These are phyloP conservation scores for Rhododendron henanense DNA, from an alignment of 148 eudicot species.

Conservation along the genomic window DNA sequence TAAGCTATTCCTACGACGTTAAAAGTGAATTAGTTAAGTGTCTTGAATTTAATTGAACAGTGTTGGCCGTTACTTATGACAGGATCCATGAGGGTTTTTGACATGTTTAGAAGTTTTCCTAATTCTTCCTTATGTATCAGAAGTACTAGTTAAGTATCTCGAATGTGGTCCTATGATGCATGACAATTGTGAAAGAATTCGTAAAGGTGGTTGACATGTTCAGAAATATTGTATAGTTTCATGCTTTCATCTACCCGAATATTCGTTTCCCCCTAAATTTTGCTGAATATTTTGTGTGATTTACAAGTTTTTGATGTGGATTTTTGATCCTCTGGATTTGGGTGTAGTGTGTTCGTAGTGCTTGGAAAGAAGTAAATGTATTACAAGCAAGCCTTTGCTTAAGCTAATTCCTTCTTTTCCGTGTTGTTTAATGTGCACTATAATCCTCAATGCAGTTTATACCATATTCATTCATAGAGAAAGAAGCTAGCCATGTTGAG, in stretches of 20 bases:
- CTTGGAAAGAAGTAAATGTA: background rate
- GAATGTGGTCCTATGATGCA: background rate
- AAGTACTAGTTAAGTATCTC: background rate
- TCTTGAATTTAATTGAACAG: background rate
- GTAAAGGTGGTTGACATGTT: background rate
- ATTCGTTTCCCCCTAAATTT: background rate
- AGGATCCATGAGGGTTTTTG: background rate
- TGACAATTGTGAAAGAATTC: background rate
- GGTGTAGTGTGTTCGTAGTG: background rate
- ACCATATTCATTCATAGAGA: constrained; percentile 97
- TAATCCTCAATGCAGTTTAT: constrained; percentile 63
- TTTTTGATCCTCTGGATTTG: background rate
- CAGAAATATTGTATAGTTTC: background rate
- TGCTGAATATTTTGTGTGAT: background rate
- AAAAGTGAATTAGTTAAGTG: background rate
- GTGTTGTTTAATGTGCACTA: background rate
- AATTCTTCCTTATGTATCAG: background rate
- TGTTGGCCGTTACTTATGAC: background rate
- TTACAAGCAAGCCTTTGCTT: background rate
- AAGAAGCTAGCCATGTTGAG: constrained; percentile 99
- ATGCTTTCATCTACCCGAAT: background rate
- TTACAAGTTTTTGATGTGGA: background rate
- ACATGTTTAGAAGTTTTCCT: background rate
- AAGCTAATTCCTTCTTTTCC: background rate
- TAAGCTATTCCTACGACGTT: background rate